Percentiles rank a stretch among this genome's conserved stretches.
These are phyloP conservation scores for Epichloe gansuensis DNA, from an alignment of 2,329 filamentous ascomycete species.

Conservation along the genomic window DNA sequence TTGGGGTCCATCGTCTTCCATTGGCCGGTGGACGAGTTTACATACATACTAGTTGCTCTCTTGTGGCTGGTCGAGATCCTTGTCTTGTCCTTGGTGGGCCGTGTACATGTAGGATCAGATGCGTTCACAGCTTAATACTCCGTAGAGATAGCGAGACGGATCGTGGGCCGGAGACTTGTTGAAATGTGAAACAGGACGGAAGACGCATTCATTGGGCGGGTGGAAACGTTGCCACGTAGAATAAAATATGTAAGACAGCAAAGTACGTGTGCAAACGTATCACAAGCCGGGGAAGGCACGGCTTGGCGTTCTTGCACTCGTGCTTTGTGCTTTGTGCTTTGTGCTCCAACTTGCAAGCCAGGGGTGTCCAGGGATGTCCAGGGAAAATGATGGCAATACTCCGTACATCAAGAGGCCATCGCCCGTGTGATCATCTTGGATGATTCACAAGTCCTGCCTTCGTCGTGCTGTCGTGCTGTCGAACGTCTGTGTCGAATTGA, in stretches of 20 bases:
- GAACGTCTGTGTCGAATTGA: background rate
- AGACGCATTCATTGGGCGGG: background rate
- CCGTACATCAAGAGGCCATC: background rate
- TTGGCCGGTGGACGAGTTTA: background rate
- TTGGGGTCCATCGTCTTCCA: background rate
- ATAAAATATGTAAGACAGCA: background rate
- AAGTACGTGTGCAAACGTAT: background rate
- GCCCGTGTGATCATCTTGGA: background rate
- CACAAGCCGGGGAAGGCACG: slow-evolving; percentile 1
- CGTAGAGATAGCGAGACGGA: background rate
- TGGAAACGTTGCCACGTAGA: background rate
- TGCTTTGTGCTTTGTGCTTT: background rate
- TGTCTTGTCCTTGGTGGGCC: background rate
- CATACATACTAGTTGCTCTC: background rate
- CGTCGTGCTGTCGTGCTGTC: background rate
- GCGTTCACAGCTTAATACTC: background rate
- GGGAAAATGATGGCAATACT: background rate
- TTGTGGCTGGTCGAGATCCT: background rate
- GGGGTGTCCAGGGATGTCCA: background rate
- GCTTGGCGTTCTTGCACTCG: background rate
- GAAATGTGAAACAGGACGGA: background rate
- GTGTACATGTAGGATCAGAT: background rate
- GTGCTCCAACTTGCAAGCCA: background rate
- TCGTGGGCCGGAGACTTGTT: background rate
- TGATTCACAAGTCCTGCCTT: background rate